These are phyloP conservation scores for Penicillium canescens DNA, from an alignment of 495 filamentous ascomycete genomes.

Conservation along the genomic window DNA sequence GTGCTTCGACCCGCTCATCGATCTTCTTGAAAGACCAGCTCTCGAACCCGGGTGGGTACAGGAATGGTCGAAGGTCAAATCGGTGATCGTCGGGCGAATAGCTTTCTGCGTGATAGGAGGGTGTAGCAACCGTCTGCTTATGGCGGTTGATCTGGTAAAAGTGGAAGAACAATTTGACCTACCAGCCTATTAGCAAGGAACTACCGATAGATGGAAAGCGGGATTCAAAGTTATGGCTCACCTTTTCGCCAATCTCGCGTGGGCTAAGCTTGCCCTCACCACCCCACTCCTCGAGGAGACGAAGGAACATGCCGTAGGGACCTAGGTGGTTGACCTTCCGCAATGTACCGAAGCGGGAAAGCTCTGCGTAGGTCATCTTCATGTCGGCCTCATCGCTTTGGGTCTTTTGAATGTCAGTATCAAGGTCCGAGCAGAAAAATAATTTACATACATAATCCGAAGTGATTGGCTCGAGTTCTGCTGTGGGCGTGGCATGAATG, in stretches of 20 bases:
- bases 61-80: slow-evolving; percentile 67
- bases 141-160: slow-evolving; percentile 58
- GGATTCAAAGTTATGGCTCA: slow-evolving; percentile 66
- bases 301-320: slow-evolving; percentile 70
- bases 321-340: slow-evolving; percentile 74
- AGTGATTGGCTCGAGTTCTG: slow-evolving; percentile 82
- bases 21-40: no score
- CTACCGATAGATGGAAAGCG: not conserved
- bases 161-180: slow-evolving; percentile 4
- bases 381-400: slow-evolving; percentile 72
- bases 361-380: slow-evolving; percentile 59
- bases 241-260: slow-evolving; percentile 58
- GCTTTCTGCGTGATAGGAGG: slow-evolving; percentile 54
- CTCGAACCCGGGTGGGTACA: slow-evolving; percentile 11
- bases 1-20: no score
- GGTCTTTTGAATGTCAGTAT: not conserved
- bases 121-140: slow-evolving; percentile 68
- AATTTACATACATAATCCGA: slow-evolving; percentile 33
- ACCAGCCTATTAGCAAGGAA: not conserved
- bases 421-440: no score
- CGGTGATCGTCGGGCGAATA: slow-evolving; percentile 68
- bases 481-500: slow-evolving; percentile 73
- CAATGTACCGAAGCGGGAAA: slow-evolving; percentile 60
- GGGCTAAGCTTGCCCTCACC: slow-evolving; percentile 38
- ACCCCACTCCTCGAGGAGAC: slow-evolving; percentile 62